Conservation (phyloP, 2,329 filamentous ascomycete genomes). For the Alternaria triticina region DNA sequence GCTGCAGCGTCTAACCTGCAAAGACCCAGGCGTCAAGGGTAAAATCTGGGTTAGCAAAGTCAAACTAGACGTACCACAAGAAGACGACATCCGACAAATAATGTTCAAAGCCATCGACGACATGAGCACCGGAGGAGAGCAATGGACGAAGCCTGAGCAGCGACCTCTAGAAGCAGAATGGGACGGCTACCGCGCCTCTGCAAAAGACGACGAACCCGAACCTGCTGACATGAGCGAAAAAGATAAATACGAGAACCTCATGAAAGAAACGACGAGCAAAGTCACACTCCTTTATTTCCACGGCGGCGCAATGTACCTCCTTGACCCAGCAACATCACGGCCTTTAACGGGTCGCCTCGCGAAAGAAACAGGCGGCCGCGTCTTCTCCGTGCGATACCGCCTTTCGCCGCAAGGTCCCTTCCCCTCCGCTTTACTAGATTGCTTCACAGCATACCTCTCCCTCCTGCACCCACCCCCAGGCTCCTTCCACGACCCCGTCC, state of each 20-base stretch:
- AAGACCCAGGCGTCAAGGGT: conserved; percentile 74
- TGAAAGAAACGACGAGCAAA: conserved; percentile 69
- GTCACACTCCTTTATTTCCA: conserved; percentile 76
- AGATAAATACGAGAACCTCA: conserved; percentile 70
- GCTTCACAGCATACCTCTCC: conserved; percentile 73
- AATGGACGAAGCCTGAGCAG: conserved; percentile 56
- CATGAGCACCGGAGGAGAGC: conserved; percentile 52
- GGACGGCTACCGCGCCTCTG: conserved; percentile 71
- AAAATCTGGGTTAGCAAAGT: conserved; percentile 81
- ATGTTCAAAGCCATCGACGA: conserved; percentile 65
- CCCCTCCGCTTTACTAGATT: conserved; percentile 75
- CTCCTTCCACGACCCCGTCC: conserved; percentile 70
- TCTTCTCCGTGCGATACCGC: conserved; percentile 76
- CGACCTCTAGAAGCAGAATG: conserved; percentile 73
- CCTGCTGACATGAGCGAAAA: conserved; percentile 64
- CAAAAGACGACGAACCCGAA: conserved; percentile 56
- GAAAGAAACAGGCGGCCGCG: conserved; percentile 69
- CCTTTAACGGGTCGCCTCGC: conserved; percentile 65
- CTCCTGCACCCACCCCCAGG: conserved; percentile 74
- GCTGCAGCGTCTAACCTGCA: conserved; percentile 66
- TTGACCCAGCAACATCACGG: conserved; percentile 74
- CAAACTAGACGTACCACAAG: conserved; percentile 65
- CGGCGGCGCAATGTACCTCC: conserved; percentile 75
- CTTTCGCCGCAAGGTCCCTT: conserved; percentile 78
- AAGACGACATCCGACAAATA: conserved; percentile 59